Base-by-base conservation (phyloP, 495 filamentous ascomycete species). In the Neurospora tetraspora region DNA sequence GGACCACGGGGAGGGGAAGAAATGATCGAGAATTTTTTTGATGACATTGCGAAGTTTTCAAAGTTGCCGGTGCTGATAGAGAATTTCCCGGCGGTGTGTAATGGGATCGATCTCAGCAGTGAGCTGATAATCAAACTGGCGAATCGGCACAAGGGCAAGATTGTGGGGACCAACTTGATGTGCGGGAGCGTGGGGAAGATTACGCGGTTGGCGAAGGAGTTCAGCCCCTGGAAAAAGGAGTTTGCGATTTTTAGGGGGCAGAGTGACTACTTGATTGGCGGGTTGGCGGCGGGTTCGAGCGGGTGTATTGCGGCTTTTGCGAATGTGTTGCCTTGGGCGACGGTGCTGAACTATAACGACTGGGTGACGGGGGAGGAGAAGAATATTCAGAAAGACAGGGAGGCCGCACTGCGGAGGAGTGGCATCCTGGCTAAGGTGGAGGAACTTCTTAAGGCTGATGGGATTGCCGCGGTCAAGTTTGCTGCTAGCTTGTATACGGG, bases 21-120 rank as follows among this genome's bases (percentile, higher is more conserved):
- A 74, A 89, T 92, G 39, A 82, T 93, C 5, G 83, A 85, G 72
- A 80, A 78, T 6, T 93, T 92, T 79, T 93, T 86, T 72, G 81
- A 79, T 27, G 87, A 91, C 34, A 84, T 93, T 0, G 88, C 53
- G 37, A 2, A 18, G 10, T 2, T 12, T 20, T 61, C 88, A 5
- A 74, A 72, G 12, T 77, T 92, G 12, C 89, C 89, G 0, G 84
- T 92, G 45, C 84, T 93, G 7, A 75, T 92, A 7, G 92, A 92
- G 77, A 92, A 93, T 76, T 92, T 92, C 81, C 90, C 90, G 0
- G 89, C 85, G 5, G 90, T 92, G 14, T 91, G 89, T 78, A 92
- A 92, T 73, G 90, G 90, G 14, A 82, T 93, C 0, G 91, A 93
- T 73, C 76, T 92, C 39, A 69, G 27, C 74, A 90, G 88, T 3